Conservation (phyloP, 1,284 basidiomycete species). For the Austropuccinia psidii region DNA sequence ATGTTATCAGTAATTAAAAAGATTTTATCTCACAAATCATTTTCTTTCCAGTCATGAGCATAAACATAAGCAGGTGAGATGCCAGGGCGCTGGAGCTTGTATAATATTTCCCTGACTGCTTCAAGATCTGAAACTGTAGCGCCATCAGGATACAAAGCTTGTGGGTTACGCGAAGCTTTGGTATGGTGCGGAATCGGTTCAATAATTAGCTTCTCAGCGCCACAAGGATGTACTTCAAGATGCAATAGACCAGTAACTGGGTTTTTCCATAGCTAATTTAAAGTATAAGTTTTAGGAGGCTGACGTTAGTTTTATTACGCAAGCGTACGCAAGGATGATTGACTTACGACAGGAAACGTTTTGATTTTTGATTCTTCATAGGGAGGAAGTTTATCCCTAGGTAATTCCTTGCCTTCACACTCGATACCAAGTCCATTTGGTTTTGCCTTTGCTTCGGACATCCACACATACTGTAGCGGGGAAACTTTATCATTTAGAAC, state of each 20-base stretch:
- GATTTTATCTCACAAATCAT: slow-evolving; percentile 54
- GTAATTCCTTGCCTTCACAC: slow-evolving; percentile 62
- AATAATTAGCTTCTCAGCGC: slow-evolving; percentile 49
- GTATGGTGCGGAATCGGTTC: slow-evolving; percentile 59
- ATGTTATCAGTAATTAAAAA: no score
- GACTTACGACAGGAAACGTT: slow-evolving; percentile 59
- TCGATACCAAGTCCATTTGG: slow-evolving; percentile 71
- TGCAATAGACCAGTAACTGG: slow-evolving; percentile 65
- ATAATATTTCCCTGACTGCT: slow-evolving; percentile 63
- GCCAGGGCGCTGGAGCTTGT: slow-evolving; percentile 70
- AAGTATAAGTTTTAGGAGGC: neutral
- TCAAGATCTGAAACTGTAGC: slow-evolving; percentile 62
- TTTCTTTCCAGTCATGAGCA: slow-evolving; percentile 57
- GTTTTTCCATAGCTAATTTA: slow-evolving; percentile 68
- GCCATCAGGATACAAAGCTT: slow-evolving; percentile 65
- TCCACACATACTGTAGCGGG: slow-evolving; percentile 50
- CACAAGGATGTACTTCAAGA: slow-evolving; percentile 55
- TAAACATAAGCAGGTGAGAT: slow-evolving; percentile 58
- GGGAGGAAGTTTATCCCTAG: slow-evolving; percentile 59
- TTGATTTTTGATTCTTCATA: slow-evolving; percentile 68
- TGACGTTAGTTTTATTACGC: no score
- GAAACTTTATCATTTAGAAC: neutral
- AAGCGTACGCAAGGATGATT: neutral
- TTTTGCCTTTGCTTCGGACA: slow-evolving; percentile 64
- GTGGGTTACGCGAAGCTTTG: slow-evolving; percentile 56